Evolutionary conservation across 495 filamentous ascomycete species (phyloP), one percentile per base, ranked within the genome.

Genomic region (Staphylotrichum tortipilum): DNA sequence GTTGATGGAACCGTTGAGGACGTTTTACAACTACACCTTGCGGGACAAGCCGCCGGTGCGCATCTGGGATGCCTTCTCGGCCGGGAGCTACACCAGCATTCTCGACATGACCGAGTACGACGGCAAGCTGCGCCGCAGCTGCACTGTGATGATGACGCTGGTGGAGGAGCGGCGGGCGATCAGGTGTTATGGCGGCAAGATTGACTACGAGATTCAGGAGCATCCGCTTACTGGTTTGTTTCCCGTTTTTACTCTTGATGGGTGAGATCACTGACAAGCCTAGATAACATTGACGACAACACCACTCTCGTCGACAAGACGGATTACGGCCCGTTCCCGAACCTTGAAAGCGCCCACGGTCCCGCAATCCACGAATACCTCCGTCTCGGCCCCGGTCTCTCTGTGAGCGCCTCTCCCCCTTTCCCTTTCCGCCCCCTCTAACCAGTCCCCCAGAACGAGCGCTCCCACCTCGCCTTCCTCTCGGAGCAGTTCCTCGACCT

Each of bases 41-140:
- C 60, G 61, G 14, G 59, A 68, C 2, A 66, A 46, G 14, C 64
- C 60, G 15, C 73, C 74, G 4, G 54, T 66, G 8, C 53, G 53
- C 18, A 64, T 73, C 47, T 73, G 68, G 61, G 62, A 70, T 28
- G 67, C 74, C 10, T 65, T 77, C 19, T 59, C 68, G 14, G 43
- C 67, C 18, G 68, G 68, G 1, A 75, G 59, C 52, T 78, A 77
- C 59, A 66, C 65, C 21, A 67, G 68, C 42, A 63, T 78, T 1
- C 57, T 71, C 7, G 56, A 63, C 17, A 59, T 78, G 44, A 57
- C 58, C 10, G 37, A 68, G 21, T 64, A 63, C 31, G 62, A 66
- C 23, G 48, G 67, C 21, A 60, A 48, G 11, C 62, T 76, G 37
- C 55, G 61, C 4, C 47, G 56, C 28, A 78, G 70, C 51, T 68